Evolutionary conservation across 2,329 filamentous ascomycete genomes (phyloP), one percentile per base, ranked within the genome.

Genomic region (Raffaelea deltoideospora): DNA sequence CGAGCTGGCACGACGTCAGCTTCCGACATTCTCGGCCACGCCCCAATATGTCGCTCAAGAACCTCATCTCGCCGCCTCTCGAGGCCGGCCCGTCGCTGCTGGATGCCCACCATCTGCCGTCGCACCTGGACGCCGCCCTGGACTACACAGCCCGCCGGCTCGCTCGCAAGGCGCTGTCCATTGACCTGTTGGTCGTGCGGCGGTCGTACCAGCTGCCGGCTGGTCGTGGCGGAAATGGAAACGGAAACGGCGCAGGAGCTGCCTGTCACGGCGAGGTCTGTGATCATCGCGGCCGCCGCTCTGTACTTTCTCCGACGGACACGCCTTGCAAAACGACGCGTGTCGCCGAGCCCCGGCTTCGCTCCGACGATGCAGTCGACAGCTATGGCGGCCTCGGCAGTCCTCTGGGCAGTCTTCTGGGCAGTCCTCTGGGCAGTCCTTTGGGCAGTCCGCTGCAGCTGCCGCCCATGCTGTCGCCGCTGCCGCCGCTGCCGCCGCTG

Each of bases 71-170:
- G 2, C 66, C 70, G 34, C 73, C 74, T 13, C 63, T 79, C 39
- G 74, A 77, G 59, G 72, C 73, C 21, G 72, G 72, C 15, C 57
- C 59, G 30, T 76, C 72, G 17, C 58, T 77, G 37, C 64, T 75
- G 41, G 68, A 76, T 46, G 58, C 60, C 24, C 63, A 72, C 44
- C 64, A 67, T 40, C 60, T 78, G n/a, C 72, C 73, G 2, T 53
- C 62, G n/a, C 58, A 63, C 31, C 51, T 77, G 37, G 61, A 55
- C 10, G 59, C 62, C 5, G 71, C 71, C 20, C 62, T 79, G 22
- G 71, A 76, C 40, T 72, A 75, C 46, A 60, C 64, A 13, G 75
- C 74, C 0, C 60, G 58, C 43, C 61, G 66, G 17, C 60, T 79
- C 18, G 64, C 69, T 11, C 60, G 61, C 35, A 76, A 73, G 49